Evolutionary conservation across 1,284 basidiomycete species (phyloP), one percentile per base, ranked within the genome.

Genomic region (Cutaneotrichosporon mucoides): DNA sequence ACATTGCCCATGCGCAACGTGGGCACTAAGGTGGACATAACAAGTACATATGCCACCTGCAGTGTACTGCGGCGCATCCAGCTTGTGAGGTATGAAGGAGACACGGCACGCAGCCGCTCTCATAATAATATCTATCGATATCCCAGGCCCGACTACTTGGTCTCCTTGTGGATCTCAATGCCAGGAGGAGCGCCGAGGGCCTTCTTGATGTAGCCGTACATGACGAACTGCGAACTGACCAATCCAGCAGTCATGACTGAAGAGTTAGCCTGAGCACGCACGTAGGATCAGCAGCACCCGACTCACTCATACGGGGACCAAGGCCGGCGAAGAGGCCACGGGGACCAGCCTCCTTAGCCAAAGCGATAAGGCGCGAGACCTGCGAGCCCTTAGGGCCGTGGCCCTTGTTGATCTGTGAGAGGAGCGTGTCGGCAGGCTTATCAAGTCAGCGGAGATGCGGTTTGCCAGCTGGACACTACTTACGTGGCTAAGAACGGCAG

Each of bases 401-500:
- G 0, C 89, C 90, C 77, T 90, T 91, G 79, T 93, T 93, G 67
- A 93, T 90, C 75, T 90, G 85, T 38, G 77, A 78, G 16, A 80
- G 70, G 2, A 81, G 70, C 0, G 80, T 80, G 61, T 82, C 80
- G 58, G 78, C 81, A 11, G 80, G 80, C 67, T 79, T 60, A 1
- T n/a, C 8, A 24, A 10, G n/a, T 44, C 40, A 44, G 35, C 41
- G 11, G 15, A 36, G 37, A 1, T 24, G 24, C 24, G 24, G 24
- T 24, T 24, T 24, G 24, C 24, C 24, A 24, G 24, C 24, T 24
- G 41, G 47, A 10, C 12, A 16, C 2, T 33, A 11, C 83, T 52
- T 64, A 87, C 87, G 65, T 93, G 92, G 61, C 87, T 89, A 47
- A 96, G 82, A 47, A 95, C 81, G 7, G 92, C 92, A 4, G 92